phyloP scores from a whole-genome alignment of 345 rosid genomes.

The Stellera chamaejasme region DNA sequence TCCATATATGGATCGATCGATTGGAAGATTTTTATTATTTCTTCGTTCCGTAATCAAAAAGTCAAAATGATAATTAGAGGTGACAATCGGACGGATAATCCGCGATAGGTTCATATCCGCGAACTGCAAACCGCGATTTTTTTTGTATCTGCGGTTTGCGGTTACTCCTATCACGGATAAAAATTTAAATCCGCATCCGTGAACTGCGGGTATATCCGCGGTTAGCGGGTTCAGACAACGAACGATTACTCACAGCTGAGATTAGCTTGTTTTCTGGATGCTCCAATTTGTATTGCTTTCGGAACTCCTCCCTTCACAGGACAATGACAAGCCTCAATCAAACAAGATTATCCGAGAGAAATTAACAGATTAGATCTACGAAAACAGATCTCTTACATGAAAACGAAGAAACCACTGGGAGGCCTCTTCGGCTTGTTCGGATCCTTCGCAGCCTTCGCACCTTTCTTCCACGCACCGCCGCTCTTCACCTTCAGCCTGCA shows the following conservation, averaged over 20 bases:
- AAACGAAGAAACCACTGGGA: constrained; percentile 80
- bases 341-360: neutral
- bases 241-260: constrained; percentile 38
- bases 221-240: too few species aligned
- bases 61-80: too few species aligned
- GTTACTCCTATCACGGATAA: too few species aligned
- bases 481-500: constrained; percentile 49
- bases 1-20: too few species aligned
- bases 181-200: too few species aligned
- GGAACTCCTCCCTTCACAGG: constrained; percentile 57
- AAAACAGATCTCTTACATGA: constrained; percentile 32
- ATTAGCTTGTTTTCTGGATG: constrained; percentile 84
- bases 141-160: too few species aligned
- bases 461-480: constrained; percentile 20
- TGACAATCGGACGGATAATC: too few species aligned
- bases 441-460: constrained; percentile 59
- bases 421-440: constrained; percentile 79
- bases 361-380: neutral
- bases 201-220: too few species aligned
- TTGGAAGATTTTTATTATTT: too few species aligned
- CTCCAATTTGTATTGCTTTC: constrained; percentile 49
- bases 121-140: too few species aligned
- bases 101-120: too few species aligned
- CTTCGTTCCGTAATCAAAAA: too few species aligned
- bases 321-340: neutral